Base-by-base conservation (phyloP, 257 asterid genomes). In the Solanum lignicaule region DNA sequence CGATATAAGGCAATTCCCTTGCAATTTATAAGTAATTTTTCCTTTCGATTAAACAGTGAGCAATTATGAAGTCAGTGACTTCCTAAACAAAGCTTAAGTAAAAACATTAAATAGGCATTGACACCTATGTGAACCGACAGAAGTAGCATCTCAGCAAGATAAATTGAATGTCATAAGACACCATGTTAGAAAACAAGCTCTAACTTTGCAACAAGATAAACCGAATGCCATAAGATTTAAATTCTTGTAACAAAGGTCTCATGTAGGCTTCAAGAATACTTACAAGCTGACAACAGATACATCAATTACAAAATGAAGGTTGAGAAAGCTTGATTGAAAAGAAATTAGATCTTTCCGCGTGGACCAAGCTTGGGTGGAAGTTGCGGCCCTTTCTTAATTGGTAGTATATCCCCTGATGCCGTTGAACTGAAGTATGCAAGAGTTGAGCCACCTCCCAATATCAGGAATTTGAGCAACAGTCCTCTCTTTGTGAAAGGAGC, bases 401-500 rank as follows among this genome's bases (percentile, higher is more conserved):
- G 99, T 55, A 95, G 93, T 86, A 95, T 92, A 43, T 97, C 98
- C 27, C 95, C 95, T 14, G 98, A 93, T 32, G 98, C 98, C 5
- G 95, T 93, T 88, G 98, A 92, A 89, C 98, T 95, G 73, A 92
- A 94, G 78, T 95, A 97, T 76, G 98, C 97, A 88, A 96, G 95
- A 7, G 96, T 92, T 75, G 95, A 89, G 66, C 98, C 98, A 55
- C 99, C 98, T 89, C 98, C 98, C 69, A 97, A 23, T 48, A 97
- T 91, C 98, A 96, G 93, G 95, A 97, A 97, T 83, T 97, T 97
- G 89, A 97, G 97, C 96, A 97, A 87, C 88, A 95, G 81, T 38
- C 98, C 99, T 92, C 99, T 96, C 93, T 95, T 96, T 89, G 98
- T 94, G 95, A 96, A 96, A 31, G 98, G 99, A 85, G 98, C 99